A percentile compares a stretch with the other conserved stretches of the same genome.
Conservation (phyloP, 2,329 filamentous ascomycete species). For the Pseudogymnoascus sp. region DNA sequence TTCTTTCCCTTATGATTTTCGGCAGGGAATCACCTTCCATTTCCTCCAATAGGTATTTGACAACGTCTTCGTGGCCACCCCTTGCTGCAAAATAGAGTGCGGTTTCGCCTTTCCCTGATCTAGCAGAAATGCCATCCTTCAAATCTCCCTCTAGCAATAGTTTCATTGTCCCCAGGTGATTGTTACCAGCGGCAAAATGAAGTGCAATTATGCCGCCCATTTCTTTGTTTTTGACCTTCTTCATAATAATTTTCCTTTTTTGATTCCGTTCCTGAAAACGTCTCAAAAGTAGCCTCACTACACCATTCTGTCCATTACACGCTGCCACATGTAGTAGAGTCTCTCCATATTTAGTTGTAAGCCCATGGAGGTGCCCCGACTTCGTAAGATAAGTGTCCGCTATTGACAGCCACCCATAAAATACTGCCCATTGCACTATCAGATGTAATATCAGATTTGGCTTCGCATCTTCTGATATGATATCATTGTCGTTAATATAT, state of each 20-base stretch:
- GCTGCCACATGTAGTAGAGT: not conserved
- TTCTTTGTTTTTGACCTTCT: not conserved
- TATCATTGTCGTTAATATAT: not conserved
- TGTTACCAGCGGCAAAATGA: not conserved
- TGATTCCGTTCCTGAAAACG: not conserved
- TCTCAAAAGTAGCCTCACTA: not conserved
- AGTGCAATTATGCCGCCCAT: not conserved
- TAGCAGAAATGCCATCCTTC: not conserved
- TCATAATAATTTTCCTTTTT: not conserved
- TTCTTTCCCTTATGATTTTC: not conserved
- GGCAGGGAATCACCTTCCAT: not conserved
- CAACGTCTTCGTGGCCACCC: not conserved
- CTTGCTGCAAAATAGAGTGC: not conserved
- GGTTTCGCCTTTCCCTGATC: not conserved
- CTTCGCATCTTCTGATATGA: not conserved
- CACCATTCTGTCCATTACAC: not conserved
- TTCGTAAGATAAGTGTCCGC: not conserved
- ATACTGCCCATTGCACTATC: constrained; percentile 1
- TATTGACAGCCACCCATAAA: not conserved
- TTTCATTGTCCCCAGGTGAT: not conserved
- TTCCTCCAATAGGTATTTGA: not conserved
- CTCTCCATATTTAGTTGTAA: not conserved
- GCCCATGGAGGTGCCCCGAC: not conserved
- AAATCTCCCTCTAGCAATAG: not conserved
- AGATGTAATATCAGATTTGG: not conserved